These are phyloP conservation scores for Neophaeococcomyces mojaviensis DNA, from an alignment of 2,329 filamentous ascomycete genomes.

Conservation along the genomic window DNA sequence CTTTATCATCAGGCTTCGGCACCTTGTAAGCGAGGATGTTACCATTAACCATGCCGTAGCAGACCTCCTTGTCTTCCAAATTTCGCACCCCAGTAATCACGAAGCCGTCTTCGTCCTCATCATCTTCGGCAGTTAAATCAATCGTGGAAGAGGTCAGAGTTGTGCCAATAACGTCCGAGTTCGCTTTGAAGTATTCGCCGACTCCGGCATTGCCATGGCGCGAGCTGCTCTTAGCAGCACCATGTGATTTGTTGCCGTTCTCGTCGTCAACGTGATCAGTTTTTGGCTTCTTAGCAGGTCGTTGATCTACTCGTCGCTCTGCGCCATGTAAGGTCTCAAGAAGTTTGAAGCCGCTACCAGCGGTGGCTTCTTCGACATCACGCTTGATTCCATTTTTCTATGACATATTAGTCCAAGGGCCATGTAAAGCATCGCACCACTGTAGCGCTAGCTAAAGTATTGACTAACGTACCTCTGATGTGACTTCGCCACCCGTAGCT, in stretches of 20 bases:
- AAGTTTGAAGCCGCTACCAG: conserved; percentile 54
- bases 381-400: conserved; percentile 19
- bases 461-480: background rate
- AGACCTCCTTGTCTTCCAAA: conserved; percentile 21
- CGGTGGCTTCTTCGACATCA: conserved; percentile 70
- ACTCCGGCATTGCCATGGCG: conserved; percentile 44
- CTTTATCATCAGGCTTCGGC: conserved; percentile 18
- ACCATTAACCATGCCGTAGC: conserved; percentile 20
- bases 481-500: background rate
- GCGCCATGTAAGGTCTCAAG: conserved; percentile 25
- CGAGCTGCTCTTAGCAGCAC: conserved; percentile 32
- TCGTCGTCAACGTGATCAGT: conserved; percentile 25
- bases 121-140: conserved; percentile 17
- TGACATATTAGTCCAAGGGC: background rate
- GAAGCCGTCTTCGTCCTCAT: conserved; percentile 45
- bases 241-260: conserved; percentile 21
- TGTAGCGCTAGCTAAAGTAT: background rate
- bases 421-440: background rate
- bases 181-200: conserved; percentile 59
- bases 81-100: conserved; percentile 21
- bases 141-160: conserved; percentile 40
- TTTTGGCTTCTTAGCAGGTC: conserved; percentile 33
- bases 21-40: conserved; percentile 17
- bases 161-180: conserved; percentile 38
- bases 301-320: conserved; percentile 58